Conservation (phyloP, 176 grass and related monocot species). For the Eleusine indica region DNA sequence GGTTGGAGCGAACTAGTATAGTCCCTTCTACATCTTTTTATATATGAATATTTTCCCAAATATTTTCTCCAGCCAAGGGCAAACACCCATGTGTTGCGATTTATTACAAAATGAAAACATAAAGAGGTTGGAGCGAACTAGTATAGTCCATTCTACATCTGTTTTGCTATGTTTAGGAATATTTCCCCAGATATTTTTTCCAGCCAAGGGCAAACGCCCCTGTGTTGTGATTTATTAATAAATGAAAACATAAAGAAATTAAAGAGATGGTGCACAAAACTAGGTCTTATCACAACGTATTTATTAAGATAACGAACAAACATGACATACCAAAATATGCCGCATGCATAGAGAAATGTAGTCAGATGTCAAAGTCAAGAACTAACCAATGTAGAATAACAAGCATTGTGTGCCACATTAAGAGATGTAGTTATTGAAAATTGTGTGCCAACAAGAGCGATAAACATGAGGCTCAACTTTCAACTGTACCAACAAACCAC, state of each 20-base stretch:
- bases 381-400: not conserved
- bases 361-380: constrained; percentile 1
- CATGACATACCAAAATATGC: not conserved
- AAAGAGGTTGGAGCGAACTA: too few species aligned
- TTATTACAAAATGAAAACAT: constrained; percentile 14
- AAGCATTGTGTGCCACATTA: not conserved
- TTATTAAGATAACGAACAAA: not conserved
- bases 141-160: too few species aligned
- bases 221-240: too few species aligned
- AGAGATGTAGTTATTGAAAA: not conserved
- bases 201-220: not conserved
- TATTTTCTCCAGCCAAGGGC: not conserved
- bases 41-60: not conserved
- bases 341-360: too few species aligned
- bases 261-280: not conserved
- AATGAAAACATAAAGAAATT: not conserved
- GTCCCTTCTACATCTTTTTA: too few species aligned
- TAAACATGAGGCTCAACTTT: not conserved
- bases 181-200: not conserved
- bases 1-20: not conserved
- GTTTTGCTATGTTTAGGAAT: too few species aligned
- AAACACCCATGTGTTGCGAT: not conserved
- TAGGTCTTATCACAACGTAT: not conserved
- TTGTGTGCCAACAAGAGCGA: not conserved
- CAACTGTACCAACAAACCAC: not conserved